A percentile compares a stretch with the other conserved stretches of the same genome.
phyloP scores from a whole-genome alignment of 2,329 filamentous ascomycete genomes.

The Microsporum canis region DNA sequence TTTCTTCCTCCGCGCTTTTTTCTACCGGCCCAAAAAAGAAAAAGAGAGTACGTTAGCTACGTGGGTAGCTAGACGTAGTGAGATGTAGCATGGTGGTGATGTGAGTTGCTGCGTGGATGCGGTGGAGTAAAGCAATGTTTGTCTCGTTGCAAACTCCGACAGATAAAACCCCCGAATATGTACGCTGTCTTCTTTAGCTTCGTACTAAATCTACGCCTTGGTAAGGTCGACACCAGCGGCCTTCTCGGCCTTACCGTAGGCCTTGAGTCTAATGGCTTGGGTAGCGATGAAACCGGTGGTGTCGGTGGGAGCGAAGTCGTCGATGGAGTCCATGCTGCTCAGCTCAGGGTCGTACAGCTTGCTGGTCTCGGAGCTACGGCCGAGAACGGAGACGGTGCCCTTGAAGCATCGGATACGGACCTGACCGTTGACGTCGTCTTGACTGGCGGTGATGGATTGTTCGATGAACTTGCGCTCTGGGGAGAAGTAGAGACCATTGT shows the following conservation, averaged over 20 bases:
- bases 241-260: conserved; percentile 13
- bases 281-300: conserved; percentile 47
- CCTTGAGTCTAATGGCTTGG: conserved; percentile 20
- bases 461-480: conserved; percentile 57
- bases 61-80: neutral
- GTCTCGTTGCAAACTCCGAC: neutral
- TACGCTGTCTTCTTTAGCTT: neutral
- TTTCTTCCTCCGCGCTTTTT: neutral
- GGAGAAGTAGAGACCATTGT: conserved; percentile 56
- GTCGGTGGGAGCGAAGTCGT: conserved; percentile 50
- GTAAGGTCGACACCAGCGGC: conserved; percentile 13
- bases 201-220: conserved; percentile 6
- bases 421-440: conserved; percentile 47
- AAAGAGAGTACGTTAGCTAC: neutral
- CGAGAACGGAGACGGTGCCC: conserved; percentile 36
- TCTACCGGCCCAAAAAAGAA: neutral
- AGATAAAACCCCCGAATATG: neutral
- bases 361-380: conserved; percentile 36
- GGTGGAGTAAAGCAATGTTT: neutral
- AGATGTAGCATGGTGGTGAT: neutral
- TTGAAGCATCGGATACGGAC: conserved; percentile 52
- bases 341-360: conserved; percentile 54
- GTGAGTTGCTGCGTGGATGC: neutral
- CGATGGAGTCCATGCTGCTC: conserved; percentile 55
- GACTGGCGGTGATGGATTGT: conserved; percentile 47